A percentile compares a stretch with the other conserved stretches of the same genome.
Evolutionary conservation across 768 basidiomycete genomes (phyloP).

Genomic region (Kwoniella bestiolae): DNA sequence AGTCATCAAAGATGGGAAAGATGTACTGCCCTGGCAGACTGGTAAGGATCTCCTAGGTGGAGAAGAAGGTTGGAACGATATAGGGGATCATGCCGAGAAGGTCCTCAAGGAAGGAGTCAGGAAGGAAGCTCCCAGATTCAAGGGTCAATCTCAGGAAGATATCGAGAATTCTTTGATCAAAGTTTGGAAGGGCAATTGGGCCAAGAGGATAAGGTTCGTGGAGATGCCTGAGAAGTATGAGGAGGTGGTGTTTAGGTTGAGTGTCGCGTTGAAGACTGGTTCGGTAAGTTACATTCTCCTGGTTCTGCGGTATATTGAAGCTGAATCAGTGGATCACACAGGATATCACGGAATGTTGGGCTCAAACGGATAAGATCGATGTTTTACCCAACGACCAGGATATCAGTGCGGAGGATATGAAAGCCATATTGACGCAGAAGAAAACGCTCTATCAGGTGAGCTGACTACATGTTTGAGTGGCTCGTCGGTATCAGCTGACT

Average conservation of each 20-base stretch:
- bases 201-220: constrained; percentile 26
- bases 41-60: constrained; percentile 45
- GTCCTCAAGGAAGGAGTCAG: constrained; percentile 30
- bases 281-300: constrained; percentile 30
- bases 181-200: constrained; percentile 37
- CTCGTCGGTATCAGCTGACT: background rate
- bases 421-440: constrained; percentile 25
- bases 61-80: constrained; percentile 34
- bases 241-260: constrained; percentile 28
- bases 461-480: background rate
- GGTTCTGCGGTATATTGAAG: background rate
- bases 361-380: constrained; percentile 46
- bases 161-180: constrained; percentile 6
- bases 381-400: constrained; percentile 26
- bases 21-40: constrained; percentile 43
- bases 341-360: constrained; percentile 39
- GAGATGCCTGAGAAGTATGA: constrained; percentile 39
- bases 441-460: constrained; percentile 48
- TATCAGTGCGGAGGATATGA: constrained; percentile 31
- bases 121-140: constrained; percentile 21
- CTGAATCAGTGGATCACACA: constrained; percentile 1
- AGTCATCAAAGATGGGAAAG: constrained; percentile 29
- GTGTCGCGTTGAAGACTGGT: constrained; percentile 39
- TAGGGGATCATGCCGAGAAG: constrained; percentile 32
- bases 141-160: constrained; percentile 19